Base-by-base conservation (phyloP, 768 basidiomycete species). In the Leccinellum luteum region DNA sequence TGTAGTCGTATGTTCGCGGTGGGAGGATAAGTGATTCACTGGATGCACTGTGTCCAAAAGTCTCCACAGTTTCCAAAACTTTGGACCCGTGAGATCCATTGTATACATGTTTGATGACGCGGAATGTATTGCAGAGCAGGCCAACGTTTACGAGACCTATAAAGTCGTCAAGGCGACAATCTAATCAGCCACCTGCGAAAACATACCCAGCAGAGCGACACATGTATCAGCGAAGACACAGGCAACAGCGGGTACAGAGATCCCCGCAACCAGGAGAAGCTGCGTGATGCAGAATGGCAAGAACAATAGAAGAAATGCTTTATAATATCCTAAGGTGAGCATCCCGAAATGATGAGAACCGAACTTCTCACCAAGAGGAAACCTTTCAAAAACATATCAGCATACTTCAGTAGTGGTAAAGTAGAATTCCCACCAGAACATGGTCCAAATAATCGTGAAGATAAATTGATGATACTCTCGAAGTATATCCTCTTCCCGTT, bases 81-180 rank as follows among this genome's bases (percentile, higher is more conserved):
- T 41, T 61, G 41, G 44, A 30, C 15, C 35, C 43, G 32, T 43
- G 55, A 51, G 60, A 23, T 25, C 67, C 69, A 57, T 79, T 73
- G 62, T 85, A 79, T 23, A 80, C 80, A 25, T 81, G 81, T 9
- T 77, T 75, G 32, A 91, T 73, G 51, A 87, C 78, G 10, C 83
- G 81, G 66, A 89, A 81, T 10, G 85, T 88, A 65, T 86, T 88
- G 74, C 80, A 83, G 28, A 90, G 77, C n/a, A 90, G 74, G 9
- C 79, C 56, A 27, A 87, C 85, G 63, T 90, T 85, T 23, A 82
- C 81, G 27, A 85, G 62, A 44, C 87, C 89, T 91, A 57, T 6
- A 31, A 63, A n/a, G 21, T 54, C 32, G 49, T 61, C 12, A 60
- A 31, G 17, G 44, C 31, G 41, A 30, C 14, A n/a, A 38, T 47